phyloP scores from a whole-genome alignment of 768 basidiomycete species.

The Artomyces pyxidatus region DNA sequence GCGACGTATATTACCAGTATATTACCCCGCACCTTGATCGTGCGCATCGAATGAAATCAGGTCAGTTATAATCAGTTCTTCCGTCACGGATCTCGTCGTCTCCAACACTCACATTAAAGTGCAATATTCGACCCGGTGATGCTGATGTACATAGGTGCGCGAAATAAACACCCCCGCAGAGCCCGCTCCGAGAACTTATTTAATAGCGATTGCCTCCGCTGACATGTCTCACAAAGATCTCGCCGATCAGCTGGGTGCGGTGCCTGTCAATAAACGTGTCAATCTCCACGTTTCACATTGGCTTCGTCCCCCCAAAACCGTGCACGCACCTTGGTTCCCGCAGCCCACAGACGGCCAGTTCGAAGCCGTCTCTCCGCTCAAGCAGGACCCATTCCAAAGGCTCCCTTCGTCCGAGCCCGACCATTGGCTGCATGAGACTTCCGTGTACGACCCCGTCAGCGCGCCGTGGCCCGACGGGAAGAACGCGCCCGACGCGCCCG shows the following conservation, averaged over 20 bases:
- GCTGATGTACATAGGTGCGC: no score
- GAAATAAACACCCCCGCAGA: no score
- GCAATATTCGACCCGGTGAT: no score
- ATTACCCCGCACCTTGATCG: no score
- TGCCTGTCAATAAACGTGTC: not conserved
- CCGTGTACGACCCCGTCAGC: slow-evolving; percentile 41
- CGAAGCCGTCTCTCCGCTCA: slow-evolving; percentile 38
- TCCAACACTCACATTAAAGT: no score
- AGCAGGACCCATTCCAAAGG: slow-evolving; percentile 43
- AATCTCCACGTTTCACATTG: not conserved
- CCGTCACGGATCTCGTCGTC: no score
- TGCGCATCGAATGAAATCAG: no score
- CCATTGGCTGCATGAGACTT: slow-evolving; percentile 53
- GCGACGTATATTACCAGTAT: no score
- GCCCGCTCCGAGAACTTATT: no score
- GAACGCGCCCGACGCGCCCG: slow-evolving; percentile 42
- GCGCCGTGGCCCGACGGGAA: slow-evolving; percentile 51
- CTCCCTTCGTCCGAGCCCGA: slow-evolving; percentile 40
- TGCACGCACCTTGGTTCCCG: slow-evolving; percentile 40
- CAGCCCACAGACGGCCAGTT: slow-evolving; percentile 47
- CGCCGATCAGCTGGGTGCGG: slow-evolving; percentile 1
- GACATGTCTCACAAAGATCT: not conserved
- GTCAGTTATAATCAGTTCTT: no score
- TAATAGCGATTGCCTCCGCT: no score
- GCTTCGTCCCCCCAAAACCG: no score